Evolutionary conservation across 305 asterid genomes (phyloP).

Genomic region (Plantago coronopus): DNA sequence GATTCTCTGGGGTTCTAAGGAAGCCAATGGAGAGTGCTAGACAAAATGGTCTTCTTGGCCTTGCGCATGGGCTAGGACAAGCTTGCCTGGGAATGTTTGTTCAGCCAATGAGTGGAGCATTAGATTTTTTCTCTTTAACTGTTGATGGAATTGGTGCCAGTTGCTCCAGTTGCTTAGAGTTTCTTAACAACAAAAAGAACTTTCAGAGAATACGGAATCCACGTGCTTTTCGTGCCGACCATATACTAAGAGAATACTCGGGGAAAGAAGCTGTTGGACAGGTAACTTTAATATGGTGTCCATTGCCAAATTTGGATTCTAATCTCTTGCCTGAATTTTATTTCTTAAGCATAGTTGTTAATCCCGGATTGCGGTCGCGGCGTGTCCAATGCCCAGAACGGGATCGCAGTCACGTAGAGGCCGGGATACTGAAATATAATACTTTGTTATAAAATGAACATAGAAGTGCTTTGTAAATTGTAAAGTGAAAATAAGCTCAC

Average conservation of each 20-base stretch:
- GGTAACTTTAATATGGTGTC: conserved; percentile 36
- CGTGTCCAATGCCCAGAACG: too few species aligned
- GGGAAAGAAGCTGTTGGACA: conserved; percentile 94
- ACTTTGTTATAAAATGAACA: too few species aligned
- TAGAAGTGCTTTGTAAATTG: too few species aligned
- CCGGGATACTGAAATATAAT: too few species aligned
- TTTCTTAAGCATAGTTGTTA: too few species aligned
- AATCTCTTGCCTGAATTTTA: too few species aligned
- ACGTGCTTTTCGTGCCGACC: conserved; percentile 84
- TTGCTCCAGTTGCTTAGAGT: conserved; percentile 91
- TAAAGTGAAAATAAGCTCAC: too few species aligned
- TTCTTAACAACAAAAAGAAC: conserved; percentile 65
- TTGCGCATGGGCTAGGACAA: conserved; percentile 97
- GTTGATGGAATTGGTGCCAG: conserved; percentile 98
- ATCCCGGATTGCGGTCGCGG: too few species aligned
- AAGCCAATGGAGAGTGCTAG: conserved; percentile 96
- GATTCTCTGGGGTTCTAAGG: conserved; percentile 88
- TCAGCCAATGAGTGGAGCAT: conserved; percentile 97
- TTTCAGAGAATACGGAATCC: conserved; percentile 81
- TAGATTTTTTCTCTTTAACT: conserved; percentile 91
- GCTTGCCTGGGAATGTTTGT: conserved; percentile 84
- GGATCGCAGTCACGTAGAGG: too few species aligned
- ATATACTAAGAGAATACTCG: conserved; percentile 70
- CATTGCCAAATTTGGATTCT: background rate
- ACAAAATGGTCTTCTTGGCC: conserved; percentile 92